phyloP scores from a whole-genome alignment of 768 basidiomycete genomes.

The Lepiota brunneoincarnata region DNA sequence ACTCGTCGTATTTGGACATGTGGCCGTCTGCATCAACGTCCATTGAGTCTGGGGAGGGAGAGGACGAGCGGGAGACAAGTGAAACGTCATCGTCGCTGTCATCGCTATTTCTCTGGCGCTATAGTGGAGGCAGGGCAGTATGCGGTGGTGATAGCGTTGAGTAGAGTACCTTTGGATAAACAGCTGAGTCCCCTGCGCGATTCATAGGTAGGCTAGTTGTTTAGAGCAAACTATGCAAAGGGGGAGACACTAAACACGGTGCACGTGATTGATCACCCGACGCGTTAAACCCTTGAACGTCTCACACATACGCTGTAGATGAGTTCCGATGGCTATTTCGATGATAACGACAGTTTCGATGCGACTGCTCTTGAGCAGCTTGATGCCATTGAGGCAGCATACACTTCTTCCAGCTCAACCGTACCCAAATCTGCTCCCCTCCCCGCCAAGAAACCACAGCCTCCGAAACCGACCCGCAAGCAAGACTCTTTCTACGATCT shows the following conservation, averaged over 20 bases:
- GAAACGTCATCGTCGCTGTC: constrained; percentile 73
- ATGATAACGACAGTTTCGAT: constrained; percentile 59
- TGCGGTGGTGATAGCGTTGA: constrained; percentile 36
- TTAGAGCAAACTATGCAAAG: constrained; percentile 19
- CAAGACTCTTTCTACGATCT: constrained; percentile 51
- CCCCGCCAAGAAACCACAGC: constrained; percentile 15
- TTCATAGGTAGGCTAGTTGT: constrained; percentile 59
- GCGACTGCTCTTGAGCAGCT: constrained; percentile 57
- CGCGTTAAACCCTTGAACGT: constrained; percentile 17
- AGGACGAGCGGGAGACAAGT: constrained; percentile 72
- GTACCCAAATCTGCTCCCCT: constrained; percentile 16
- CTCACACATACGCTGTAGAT: constrained; percentile 29
- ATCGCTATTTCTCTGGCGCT: constrained; percentile 60
- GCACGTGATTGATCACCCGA: constrained; percentile 28
- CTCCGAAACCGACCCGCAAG: constrained; percentile 20
- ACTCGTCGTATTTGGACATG: constrained; percentile 65
- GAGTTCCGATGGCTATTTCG: constrained; percentile 79
- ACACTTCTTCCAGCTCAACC: constrained; percentile 22
- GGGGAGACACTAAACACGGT: neutral
- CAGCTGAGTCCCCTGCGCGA: constrained; percentile 23
- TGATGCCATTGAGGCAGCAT: constrained; percentile 69
- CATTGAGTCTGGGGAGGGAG: constrained; percentile 54
- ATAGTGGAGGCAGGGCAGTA: constrained; percentile 53
- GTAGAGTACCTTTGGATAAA: constrained; percentile 68
- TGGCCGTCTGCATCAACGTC: constrained; percentile 40